Conservation (phyloP, 768 basidiomycete genomes). For the Boletus patriciae region DNA sequence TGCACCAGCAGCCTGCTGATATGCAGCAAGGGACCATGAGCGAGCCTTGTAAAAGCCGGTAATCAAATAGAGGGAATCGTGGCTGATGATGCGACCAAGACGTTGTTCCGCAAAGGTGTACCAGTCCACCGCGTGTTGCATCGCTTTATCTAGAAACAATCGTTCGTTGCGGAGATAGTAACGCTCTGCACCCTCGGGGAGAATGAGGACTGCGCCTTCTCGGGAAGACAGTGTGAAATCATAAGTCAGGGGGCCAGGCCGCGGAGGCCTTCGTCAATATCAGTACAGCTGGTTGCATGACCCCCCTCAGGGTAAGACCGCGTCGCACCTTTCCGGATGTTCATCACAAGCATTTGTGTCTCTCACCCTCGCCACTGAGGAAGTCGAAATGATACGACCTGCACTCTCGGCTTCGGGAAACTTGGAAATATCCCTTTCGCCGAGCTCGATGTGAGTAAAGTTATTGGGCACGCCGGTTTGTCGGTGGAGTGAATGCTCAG, state of each 20-base stretch:
- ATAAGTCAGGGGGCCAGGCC: conserved; percentile 6
- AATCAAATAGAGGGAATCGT: conserved; percentile 28
- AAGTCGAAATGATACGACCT: conserved; percentile 14
- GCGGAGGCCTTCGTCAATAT: not conserved
- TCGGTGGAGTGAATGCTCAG: conserved; percentile 20
- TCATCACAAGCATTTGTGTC: not conserved
- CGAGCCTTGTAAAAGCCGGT: conserved; percentile 11
- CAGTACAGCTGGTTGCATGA: not conserved
- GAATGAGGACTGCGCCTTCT: conserved; percentile 34
- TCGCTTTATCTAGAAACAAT: conserved; percentile 22
- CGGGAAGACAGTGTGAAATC: conserved; percentile 14
- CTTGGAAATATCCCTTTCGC: conserved; percentile 8
- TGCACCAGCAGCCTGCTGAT: not conserved
- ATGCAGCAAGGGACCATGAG: conserved; percentile 32
- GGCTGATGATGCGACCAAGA: conserved; percentile 18
- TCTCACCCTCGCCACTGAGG: conserved; percentile 9
- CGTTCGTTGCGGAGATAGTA: conserved; percentile 24
- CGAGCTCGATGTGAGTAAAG: conserved; percentile 25
- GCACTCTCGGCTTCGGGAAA: conserved; percentile 8
- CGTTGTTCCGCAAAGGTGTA: conserved; percentile 27
- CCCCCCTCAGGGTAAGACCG: not conserved
- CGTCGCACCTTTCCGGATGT: not conserved
- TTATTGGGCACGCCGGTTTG: conserved; percentile 24
- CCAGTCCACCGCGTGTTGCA: conserved; percentile 26
- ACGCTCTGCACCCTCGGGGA: conserved; percentile 32